Conservation (phyloP, 495 filamentous ascomycete species). For the Aspergillus sparsus region DNA sequence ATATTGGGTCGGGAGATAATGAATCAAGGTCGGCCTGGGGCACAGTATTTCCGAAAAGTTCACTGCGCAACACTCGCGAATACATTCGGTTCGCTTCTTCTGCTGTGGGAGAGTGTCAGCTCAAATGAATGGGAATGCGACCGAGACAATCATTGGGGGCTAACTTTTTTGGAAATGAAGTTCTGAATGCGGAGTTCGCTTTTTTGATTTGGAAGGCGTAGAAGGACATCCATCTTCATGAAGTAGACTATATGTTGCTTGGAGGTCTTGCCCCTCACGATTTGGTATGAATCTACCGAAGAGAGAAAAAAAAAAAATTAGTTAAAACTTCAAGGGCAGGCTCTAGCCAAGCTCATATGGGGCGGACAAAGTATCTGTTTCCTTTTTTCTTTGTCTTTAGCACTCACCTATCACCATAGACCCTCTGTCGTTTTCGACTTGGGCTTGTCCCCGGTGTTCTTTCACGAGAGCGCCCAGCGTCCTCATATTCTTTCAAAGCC, state of each 20-base stretch:
- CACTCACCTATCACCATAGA: constrained; percentile 78
- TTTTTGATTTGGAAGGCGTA: constrained; percentile 80
- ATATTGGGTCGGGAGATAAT: constrained; percentile 62
- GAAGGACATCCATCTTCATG: constrained; percentile 91
- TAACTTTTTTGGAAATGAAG: constrained; percentile 91
- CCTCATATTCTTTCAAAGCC: constrained; percentile 64
- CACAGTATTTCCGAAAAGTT: constrained; percentile 86
- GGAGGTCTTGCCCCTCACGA: constrained; percentile 87
- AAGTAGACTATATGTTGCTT: constrained; percentile 85
- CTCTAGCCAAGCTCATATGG: neutral
- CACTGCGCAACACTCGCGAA: constrained; percentile 81
- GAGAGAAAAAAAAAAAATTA: constrained; percentile 4
- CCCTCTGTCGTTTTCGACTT: constrained; percentile 80
- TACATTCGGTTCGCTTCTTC: constrained; percentile 94
- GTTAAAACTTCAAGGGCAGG: constrained; percentile 5
- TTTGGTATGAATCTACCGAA: constrained; percentile 85
- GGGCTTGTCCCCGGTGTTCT: constrained; percentile 75
- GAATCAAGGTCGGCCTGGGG: constrained; percentile 75
- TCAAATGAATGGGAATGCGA: constrained; percentile 2
- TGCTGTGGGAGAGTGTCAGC: constrained; percentile 59
- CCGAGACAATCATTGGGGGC: constrained; percentile 25
- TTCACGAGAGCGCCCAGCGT: constrained; percentile 62
- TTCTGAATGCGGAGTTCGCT: constrained; percentile 84
- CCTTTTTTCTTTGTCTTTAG: neutral
- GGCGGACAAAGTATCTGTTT: constrained; percentile 9